These are phyloP conservation scores for Moesziomyces parantarcticus DNA, from an alignment of 1,284 basidiomycete genomes.

Conservation along the genomic window DNA sequence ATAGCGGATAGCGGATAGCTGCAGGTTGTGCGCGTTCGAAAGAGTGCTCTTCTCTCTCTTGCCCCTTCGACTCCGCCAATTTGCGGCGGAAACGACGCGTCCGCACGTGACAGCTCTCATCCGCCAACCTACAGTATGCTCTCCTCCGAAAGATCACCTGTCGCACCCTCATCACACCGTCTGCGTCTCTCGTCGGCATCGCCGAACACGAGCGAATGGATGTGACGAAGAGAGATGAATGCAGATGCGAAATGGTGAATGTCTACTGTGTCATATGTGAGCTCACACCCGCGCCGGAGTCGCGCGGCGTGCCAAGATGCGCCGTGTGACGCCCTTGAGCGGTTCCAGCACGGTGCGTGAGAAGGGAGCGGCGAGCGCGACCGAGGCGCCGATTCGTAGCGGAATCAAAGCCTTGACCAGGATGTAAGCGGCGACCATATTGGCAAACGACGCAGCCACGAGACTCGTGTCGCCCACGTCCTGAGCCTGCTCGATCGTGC, in stretches of 20 bases:
- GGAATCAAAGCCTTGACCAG: slow-evolving; percentile 85
- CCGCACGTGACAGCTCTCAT: neutral
- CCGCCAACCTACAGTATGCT: too few relatives aligned
- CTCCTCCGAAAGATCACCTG: too few relatives aligned
- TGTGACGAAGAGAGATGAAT: neutral
- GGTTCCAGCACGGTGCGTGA: slow-evolving; percentile 77
- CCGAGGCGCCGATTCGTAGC: slow-evolving; percentile 77
- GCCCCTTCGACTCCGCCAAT: neutral
- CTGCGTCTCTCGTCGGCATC: too few relatives aligned
- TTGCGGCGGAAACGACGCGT: neutral
- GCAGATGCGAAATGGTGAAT: neutral
- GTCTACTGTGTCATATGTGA: neutral
- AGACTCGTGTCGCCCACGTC: slow-evolving; percentile 68
- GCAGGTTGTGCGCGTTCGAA: too few relatives aligned
- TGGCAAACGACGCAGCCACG: slow-evolving; percentile 70
- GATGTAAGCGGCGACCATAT: slow-evolving; percentile 80
- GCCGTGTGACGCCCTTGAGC: slow-evolving; percentile 52
- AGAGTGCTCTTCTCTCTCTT: too few relatives aligned
- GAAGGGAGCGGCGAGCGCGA: slow-evolving; percentile 81
- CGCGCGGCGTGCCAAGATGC: neutral
- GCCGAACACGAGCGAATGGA: too few relatives aligned
- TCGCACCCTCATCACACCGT: too few relatives aligned
- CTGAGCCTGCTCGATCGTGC: slow-evolving; percentile 27
- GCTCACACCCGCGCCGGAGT: slow-evolving; percentile 12
- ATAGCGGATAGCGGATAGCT: too few relatives aligned